Conservation (phyloP, 176 grass and related monocot genomes). For the Hyparrhenia diplandra region DNA sequence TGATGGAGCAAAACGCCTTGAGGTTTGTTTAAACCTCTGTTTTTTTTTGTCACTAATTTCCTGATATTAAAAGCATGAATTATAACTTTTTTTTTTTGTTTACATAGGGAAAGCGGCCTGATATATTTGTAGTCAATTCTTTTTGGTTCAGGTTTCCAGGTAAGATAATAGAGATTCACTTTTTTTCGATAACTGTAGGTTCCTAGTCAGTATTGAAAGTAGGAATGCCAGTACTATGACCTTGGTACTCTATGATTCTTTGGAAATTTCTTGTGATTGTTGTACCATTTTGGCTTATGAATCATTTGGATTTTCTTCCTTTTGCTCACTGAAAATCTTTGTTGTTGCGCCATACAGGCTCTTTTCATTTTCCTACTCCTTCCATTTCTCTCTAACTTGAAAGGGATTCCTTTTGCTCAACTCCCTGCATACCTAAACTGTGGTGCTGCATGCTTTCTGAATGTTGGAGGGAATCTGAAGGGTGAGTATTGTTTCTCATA, state of each 20-base stretch:
- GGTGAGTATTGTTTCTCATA: constrained; percentile 43
- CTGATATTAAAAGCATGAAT: background rate
- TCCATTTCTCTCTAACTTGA: constrained; percentile 81
- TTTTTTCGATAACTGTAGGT: constrained; percentile 11
- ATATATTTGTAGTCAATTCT: constrained; percentile 96
- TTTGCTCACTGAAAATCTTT: constrained; percentile 27
- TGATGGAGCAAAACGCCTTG: constrained; percentile 76
- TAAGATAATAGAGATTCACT: constrained; percentile 22
- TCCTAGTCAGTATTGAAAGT: background rate
- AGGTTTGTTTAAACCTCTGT: constrained; percentile 46
- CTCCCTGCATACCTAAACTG: constrained; percentile 63
- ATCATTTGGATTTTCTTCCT: background rate
- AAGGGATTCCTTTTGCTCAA: constrained; percentile 79
- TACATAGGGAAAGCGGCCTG: constrained; percentile 67
- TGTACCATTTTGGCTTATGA: background rate
- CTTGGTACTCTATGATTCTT: background rate
- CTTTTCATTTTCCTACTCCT: constrained; percentile 89
- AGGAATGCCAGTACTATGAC: background rate
- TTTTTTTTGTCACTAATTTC: background rate
- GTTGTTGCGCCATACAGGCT: constrained; percentile 53
- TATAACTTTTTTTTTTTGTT: constrained; percentile 9
- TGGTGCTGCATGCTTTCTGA: constrained; percentile 87
- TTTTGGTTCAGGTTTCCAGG: constrained; percentile 98
- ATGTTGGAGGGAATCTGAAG: constrained; percentile 59
- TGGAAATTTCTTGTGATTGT: background rate